Conservation (phyloP, 139 green algal species). For the Micromonas commoda region DNA sequence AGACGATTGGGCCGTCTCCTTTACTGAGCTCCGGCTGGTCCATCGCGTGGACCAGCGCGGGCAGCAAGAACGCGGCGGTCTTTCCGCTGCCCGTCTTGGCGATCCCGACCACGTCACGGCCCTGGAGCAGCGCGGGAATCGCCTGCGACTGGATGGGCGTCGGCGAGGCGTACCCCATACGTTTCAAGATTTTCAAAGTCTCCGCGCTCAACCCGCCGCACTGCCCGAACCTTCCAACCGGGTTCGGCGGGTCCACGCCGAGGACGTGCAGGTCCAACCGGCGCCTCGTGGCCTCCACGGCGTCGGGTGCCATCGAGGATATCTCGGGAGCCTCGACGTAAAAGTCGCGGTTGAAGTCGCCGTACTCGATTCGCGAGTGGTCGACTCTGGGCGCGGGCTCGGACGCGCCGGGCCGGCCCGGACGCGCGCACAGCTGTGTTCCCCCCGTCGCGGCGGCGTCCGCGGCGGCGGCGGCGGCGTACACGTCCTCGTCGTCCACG, state of each 20-base stretch:
- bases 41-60: conserved; percentile 63
- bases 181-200: neutral
- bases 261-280: neutral
- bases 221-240: neutral
- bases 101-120: conserved; percentile 57
- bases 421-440: neutral
- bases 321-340: neutral
- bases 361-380: neutral
- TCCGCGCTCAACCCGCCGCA: neutral
- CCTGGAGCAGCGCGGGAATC: conserved; percentile 75
- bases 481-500: neutral
- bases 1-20: conserved; percentile 76
- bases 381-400: neutral
- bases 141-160: conserved; percentile 19
- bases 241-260: neutral
- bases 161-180: conserved; percentile 1
- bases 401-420: neutral
- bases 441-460: neutral
- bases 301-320: neutral
- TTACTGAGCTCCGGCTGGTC: conserved; percentile 50
- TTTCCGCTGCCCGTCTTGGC: conserved; percentile 84
- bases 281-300: neutral
- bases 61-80: conserved; percentile 78
- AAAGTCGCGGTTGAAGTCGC: neutral
- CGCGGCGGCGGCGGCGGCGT: neutral